A percentile compares a stretch with the other conserved stretches of the same genome.
Evolutionary conservation across 768 basidiomycete species (phyloP).

Genomic region (Sporobolomyces pararoseus): DNA sequence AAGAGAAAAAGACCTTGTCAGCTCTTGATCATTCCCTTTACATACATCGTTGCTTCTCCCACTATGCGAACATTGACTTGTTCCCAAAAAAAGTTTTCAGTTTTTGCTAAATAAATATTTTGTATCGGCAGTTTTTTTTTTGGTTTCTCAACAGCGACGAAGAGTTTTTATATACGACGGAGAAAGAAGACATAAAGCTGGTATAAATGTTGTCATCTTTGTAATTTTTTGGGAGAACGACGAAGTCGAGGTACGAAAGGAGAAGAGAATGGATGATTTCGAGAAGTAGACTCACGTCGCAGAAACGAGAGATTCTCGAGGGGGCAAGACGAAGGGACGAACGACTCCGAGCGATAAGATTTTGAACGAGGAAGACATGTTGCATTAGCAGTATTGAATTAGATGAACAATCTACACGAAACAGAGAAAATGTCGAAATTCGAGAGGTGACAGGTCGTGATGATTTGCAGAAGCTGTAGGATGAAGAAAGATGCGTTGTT

Average conservation of each 20-base stretch:
- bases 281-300: too few species aligned
- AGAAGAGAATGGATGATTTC: neutral
- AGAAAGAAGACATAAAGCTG: constrained; percentile 38
- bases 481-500: too few species aligned
- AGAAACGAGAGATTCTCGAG: neutral
- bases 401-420: neutral
- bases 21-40: too few species aligned
- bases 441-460: too few species aligned
- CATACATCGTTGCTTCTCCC: neutral
- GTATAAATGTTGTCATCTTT: constrained; percentile 4
- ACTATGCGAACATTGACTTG: neutral
- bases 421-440: too few species aligned
- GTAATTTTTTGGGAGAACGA: neutral
- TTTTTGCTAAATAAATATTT: constrained; percentile 4
- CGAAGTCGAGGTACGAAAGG: neutral
- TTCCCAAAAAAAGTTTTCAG: neutral
- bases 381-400: too few species aligned
- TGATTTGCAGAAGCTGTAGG: too few species aligned
- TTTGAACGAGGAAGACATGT: neutral
- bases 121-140: constrained; percentile 18
- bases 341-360: neutral
- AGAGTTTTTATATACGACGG: constrained; percentile 18
- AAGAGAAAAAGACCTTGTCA: too few species aligned
- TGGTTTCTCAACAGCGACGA: constrained; percentile 2
- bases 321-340: neutral